Evolutionary conservation across 495 filamentous ascomycete species (phyloP), one percentile per base, ranked within the genome.

Genomic region (Apiosordaria backusii): DNA sequence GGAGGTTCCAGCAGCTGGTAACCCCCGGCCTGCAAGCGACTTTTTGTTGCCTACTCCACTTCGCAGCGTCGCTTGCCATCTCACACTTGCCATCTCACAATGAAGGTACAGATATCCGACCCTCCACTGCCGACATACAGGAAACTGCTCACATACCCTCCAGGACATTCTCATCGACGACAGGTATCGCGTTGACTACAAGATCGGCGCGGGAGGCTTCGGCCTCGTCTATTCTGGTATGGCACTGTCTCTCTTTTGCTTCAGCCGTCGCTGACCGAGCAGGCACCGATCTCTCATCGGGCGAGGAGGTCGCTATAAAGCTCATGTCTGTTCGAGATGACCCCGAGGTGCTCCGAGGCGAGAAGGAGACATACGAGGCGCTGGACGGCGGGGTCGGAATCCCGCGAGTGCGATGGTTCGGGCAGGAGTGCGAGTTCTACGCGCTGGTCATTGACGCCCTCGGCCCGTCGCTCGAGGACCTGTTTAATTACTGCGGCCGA

Each of bases 381-480:
- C 73, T 75, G 19, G 25, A 60, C 50, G 67, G 72, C 9, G 65
- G 65, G 13, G 50, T 70, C 15, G 78, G 78, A 64, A 76, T 79
- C 25, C 74, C 76, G n/a, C 50, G 65, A 52, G 54, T 78, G 5
- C 68, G 66, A 50, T 73, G 70, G 75, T 67, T 63, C 54, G 74
- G 72, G n/a, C 6, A 69, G 19, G 53, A 77, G 24, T 67, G 66
- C 65, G 71, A 76, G n/a, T 76, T 63, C 68, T 54, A 68, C 16
- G 58, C 68, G 23, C 73, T 80, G 61, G 75, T 71, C 29, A 55
- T 72, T 35, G 72, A 79, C 52, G 67, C 77, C 60, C 76, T 81
- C 29, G 78, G 79, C n/a, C 79, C 77, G 23, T 76, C 68, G 45
- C 75, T 81, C 16, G 67, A 77, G 65, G 70, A 77, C 35, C 65